A percentile compares a stretch with the other conserved stretches of the same genome.
These are phyloP conservation scores for Berkeleyomyces basicola DNA, from an alignment of 2,329 filamentous ascomycete species.

Conservation along the genomic window DNA sequence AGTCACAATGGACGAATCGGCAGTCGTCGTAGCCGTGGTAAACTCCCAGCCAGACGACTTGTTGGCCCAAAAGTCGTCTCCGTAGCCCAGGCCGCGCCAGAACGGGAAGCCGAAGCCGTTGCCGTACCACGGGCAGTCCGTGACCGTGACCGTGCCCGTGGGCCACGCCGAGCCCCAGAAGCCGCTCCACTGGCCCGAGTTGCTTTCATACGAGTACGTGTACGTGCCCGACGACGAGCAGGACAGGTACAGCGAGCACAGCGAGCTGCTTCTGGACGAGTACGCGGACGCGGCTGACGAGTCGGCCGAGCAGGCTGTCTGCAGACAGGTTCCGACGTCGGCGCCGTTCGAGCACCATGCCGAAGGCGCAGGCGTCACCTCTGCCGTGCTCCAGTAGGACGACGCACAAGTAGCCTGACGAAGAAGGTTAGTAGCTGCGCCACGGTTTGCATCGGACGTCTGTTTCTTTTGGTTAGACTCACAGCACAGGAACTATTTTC, in stretches of 20 bases:
- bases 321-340: constrained; percentile 16
- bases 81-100: constrained; percentile 16
- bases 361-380: constrained; percentile 16
- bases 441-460: not conserved
- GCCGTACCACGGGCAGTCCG: constrained; percentile 18
- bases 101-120: constrained; percentile 15
- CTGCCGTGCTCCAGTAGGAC: constrained; percentile 17
- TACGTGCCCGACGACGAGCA: constrained; percentile 17
- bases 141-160: constrained; percentile 16
- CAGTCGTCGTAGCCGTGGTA: constrained; percentile 16
- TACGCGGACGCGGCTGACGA: constrained; percentile 15
- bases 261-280: constrained; percentile 16
- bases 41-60: constrained; percentile 16
- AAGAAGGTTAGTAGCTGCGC: not conserved
- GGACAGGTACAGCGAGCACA: constrained; percentile 15
- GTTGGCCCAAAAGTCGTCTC: constrained; percentile 15
- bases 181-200: constrained; percentile 12
- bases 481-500: constrained; percentile 13
- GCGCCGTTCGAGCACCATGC: constrained; percentile 14
- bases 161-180: constrained; percentile 14
- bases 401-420: constrained; percentile 15
- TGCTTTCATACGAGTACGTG: constrained; percentile 16
- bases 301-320: constrained; percentile 16
- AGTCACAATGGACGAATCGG: constrained; percentile 6
- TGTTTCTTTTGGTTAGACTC: constrained; percentile 2